Percentiles rank a stretch among this genome's conserved stretches.
Conservation (phyloP, 2,329 filamentous ascomycete genomes). For the Trematosphaeria pertusa region DNA sequence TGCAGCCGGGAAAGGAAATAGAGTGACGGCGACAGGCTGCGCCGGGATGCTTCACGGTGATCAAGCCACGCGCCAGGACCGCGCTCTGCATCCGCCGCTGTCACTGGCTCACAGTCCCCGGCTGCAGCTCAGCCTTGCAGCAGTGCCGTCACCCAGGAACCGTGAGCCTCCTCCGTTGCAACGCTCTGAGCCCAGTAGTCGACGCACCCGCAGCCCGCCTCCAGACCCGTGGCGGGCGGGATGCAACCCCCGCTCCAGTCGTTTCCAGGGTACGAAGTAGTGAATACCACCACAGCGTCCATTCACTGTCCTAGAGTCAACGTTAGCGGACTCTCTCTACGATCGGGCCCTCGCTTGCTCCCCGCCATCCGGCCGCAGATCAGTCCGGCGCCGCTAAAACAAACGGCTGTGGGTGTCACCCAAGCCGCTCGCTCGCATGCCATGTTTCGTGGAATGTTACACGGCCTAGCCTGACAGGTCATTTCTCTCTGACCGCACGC, state of each 20-base stretch:
- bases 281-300: too few relatives aligned
- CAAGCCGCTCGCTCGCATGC: too few relatives aligned
- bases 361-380: constrained; percentile 29
- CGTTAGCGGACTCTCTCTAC: too few relatives aligned
- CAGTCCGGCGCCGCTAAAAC: constrained; percentile 32
- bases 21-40: constrained; percentile 22
- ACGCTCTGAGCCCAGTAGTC: constrained; percentile 21
- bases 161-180: constrained; percentile 28
- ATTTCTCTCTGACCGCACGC: too few relatives aligned
- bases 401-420: constrained; percentile 47
- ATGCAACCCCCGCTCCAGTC: constrained; percentile 43
- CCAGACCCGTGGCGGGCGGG: constrained; percentile 27
- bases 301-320: too few relatives aligned
- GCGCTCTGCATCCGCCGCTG: too few relatives aligned
- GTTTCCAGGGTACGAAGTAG: too few relatives aligned
- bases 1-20: constrained; percentile 24
- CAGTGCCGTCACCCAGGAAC: constrained; percentile 20
- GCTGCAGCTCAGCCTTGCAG: constrained; percentile 35
- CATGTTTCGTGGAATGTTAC: constrained; percentile 32
- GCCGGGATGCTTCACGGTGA: constrained; percentile 21
- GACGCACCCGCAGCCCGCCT: constrained; percentile 10
- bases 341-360: too few relatives aligned
- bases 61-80: constrained; percentile 23
- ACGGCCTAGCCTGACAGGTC: constrained; percentile 1
- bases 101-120: constrained; percentile 18